A percentile compares a stretch with the other conserved stretches of the same genome.
Evolutionary conservation across 768 basidiomycete genomes (phyloP).

Genomic region (Chalciporus piperatus): DNA sequence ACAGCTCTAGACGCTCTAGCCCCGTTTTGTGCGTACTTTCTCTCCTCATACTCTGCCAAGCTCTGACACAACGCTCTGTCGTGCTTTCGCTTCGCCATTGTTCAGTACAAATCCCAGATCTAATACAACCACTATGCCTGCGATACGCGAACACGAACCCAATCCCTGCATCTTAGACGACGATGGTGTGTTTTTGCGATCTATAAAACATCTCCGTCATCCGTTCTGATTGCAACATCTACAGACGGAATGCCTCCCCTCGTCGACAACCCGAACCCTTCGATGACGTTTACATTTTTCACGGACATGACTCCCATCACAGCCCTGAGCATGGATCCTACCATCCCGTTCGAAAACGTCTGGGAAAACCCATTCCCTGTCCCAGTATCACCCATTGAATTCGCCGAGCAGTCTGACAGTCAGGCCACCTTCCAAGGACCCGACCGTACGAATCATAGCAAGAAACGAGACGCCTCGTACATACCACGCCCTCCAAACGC

Average conservation of each 20-base stretch:
- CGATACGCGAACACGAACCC: slow-evolving; percentile 28
- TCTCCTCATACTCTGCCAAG: slow-evolving; percentile 2
- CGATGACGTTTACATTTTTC: slow-evolving; percentile 62
- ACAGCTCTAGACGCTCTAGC: slow-evolving; percentile 27
- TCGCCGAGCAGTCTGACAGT: slow-evolving; percentile 15
- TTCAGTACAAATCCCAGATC: slow-evolving; percentile 1
- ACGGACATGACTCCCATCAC: slow-evolving; percentile 56
- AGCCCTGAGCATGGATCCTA: slow-evolving; percentile 38
- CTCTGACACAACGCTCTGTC: slow-evolving; percentile 5
- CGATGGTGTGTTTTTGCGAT: slow-evolving; percentile 29
- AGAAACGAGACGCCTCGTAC: slow-evolving; percentile 66
- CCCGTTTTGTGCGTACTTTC: slow-evolving; percentile 20
- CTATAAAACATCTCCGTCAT: neutral
- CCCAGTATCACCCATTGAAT: slow-evolving; percentile 17
- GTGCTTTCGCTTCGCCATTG: neutral
- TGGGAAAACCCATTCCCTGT: slow-evolving; percentile 26
- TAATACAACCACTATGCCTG: slow-evolving; percentile 17
- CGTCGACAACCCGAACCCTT: slow-evolving; percentile 51
- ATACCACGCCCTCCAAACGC: slow-evolving; percentile 85
- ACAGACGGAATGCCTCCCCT: slow-evolving; percentile 50
- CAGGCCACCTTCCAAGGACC: slow-evolving; percentile 27
- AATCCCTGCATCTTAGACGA: slow-evolving; percentile 32
- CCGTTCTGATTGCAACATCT: slow-evolving; percentile 10
- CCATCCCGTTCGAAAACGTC: slow-evolving; percentile 32
- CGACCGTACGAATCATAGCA: slow-evolving; percentile 50